A percentile compares a stretch with the other conserved stretches of the same genome.
Evolutionary conservation across 208 protist genomes (phyloP).

Genomic region (Dictyostelium gargantuum): DNA sequence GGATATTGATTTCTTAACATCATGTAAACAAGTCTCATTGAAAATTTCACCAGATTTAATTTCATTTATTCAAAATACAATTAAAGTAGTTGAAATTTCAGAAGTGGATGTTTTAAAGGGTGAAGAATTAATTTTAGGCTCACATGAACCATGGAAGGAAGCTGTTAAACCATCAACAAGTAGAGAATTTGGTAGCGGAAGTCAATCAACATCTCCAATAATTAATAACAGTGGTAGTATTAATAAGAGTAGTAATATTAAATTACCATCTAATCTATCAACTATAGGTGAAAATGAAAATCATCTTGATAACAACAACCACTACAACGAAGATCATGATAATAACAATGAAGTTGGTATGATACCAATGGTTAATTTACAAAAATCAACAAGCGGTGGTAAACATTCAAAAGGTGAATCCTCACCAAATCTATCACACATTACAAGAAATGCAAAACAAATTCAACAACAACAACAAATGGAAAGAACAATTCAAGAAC

Average conservation of each 20-base stretch:
- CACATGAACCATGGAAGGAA: slow-evolving; percentile 10
- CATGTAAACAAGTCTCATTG: slow-evolving; percentile 39
- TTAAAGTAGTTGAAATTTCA: background rate
- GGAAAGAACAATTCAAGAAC: background rate
- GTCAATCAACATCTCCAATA: background rate
- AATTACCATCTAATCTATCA: background rate
- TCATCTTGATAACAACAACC: no score
- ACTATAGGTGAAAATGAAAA: background rate
- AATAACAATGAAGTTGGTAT: background rate
- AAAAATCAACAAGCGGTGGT: background rate
- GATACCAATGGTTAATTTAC: background rate
- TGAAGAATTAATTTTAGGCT: slow-evolving; percentile 45
- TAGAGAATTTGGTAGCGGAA: background rate
- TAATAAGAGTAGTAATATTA: background rate
- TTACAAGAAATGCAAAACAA: background rate
- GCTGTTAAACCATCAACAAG: background rate
- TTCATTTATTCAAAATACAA: slow-evolving; percentile 12
- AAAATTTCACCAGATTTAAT: slow-evolving; percentile 33
- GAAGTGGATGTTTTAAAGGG: slow-evolving; percentile 14
- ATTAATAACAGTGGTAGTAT: background rate
- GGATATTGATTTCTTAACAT: slow-evolving; percentile 34
- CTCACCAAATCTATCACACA: background rate
- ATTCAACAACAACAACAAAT: background rate
- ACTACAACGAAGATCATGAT: no score
- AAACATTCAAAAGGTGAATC: background rate